Conservation (phyloP, 2,329 filamentous ascomycete species). For the Colletotrichum spinosum region DNA sequence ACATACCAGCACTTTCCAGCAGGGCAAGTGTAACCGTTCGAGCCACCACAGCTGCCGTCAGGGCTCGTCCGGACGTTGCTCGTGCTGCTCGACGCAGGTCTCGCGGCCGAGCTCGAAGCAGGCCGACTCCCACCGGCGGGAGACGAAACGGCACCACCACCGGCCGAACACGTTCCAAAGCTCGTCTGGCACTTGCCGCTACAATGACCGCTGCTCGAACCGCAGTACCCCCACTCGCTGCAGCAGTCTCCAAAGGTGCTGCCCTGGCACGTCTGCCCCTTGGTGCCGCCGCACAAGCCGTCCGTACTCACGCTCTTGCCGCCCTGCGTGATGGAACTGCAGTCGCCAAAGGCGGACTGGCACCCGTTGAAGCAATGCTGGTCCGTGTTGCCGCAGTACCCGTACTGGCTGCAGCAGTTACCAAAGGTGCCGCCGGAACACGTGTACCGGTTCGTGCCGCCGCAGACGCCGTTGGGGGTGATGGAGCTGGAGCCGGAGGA, state of each 20-base stretch:
- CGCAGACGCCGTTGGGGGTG: constrained; percentile 52
- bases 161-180: constrained; percentile 25
- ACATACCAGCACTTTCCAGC: constrained; percentile 36
- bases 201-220: constrained; percentile 38
- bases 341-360: constrained; percentile 37
- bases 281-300: constrained; percentile 23
- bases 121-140: neutral
- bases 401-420: constrained; percentile 38
- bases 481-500: constrained; percentile 5
- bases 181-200: constrained; percentile 25
- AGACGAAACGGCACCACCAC: constrained; percentile 16
- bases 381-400: constrained; percentile 37
- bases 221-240: constrained; percentile 39
- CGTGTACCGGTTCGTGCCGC: constrained; percentile 50
- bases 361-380: constrained; percentile 37
- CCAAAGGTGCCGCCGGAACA: constrained; percentile 47
- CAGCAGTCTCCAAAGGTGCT: constrained; percentile 37
- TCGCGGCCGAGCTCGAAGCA: neutral
- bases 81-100: constrained; percentile 16
- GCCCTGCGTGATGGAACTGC: constrained; percentile 30
- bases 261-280: constrained; percentile 23
- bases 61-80: constrained; percentile 29
- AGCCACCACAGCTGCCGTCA: constrained; percentile 55
- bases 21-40: constrained; percentile 52
- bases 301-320: constrained; percentile 24